Percentiles rank a stretch among this genome's conserved stretches.
Conservation (phyloP, 176 grass and related monocot genomes). For the Metroxylon sagu region DNA sequence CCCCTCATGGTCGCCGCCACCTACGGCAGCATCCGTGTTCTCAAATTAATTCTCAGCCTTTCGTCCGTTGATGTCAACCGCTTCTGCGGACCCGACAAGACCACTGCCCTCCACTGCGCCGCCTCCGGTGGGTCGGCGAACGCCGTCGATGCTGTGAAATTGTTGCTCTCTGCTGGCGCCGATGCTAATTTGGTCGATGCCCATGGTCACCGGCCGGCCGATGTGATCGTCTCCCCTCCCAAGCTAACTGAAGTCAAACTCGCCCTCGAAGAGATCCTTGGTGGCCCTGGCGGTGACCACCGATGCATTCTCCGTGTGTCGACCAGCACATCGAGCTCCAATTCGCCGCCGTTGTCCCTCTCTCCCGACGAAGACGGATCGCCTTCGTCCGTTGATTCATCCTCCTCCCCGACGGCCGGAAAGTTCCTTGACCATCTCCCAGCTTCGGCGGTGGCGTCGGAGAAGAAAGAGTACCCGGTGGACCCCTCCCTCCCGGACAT, state of each 20-base stretch:
- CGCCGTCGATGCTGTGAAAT: slow-evolving; percentile 34
- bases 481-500: slow-evolving; percentile 65
- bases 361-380: slow-evolving; percentile 12
- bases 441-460: slow-evolving; percentile 16
- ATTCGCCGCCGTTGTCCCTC: not conserved
- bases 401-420: slow-evolving; percentile 22
- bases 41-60: slow-evolving; percentile 39
- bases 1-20: slow-evolving; percentile 76
- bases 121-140: slow-evolving; percentile 43
- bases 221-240: slow-evolving; percentile 44
- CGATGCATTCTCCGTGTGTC: not conserved
- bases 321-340: not conserved
- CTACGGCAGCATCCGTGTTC: slow-evolving; percentile 47
- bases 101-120: slow-evolving; percentile 74
- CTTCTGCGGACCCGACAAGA: slow-evolving; percentile 36
- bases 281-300: too few relatives aligned
- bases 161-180: slow-evolving; percentile 42
- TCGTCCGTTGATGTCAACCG: slow-evolving; percentile 49
- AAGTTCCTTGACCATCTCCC: slow-evolving; percentile 44
- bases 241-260: slow-evolving; percentile 42
- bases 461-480: slow-evolving; percentile 75
- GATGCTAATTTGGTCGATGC: slow-evolving; percentile 39
- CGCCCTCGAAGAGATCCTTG: slow-evolving; percentile 31
- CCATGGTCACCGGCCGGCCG: slow-evolving; percentile 38
- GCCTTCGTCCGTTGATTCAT: slow-evolving; percentile 18